These are phyloP conservation scores for Fistulina hepatica DNA, from an alignment of 1,284 basidiomycete genomes.

Conservation along the genomic window DNA sequence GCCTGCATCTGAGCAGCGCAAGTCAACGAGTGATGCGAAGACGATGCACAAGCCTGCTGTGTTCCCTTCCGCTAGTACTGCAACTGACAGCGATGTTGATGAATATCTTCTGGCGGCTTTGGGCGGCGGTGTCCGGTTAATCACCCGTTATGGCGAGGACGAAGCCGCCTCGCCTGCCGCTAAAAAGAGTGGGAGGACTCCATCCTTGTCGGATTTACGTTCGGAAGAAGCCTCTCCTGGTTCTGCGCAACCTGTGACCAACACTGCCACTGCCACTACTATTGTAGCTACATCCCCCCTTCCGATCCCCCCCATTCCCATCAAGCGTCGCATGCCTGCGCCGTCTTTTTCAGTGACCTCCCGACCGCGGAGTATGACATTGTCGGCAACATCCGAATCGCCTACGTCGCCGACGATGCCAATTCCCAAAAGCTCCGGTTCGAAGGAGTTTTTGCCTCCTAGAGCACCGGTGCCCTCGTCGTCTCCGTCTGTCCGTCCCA, in stretches of 20 bases:
- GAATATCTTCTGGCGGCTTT: slow-evolving; percentile 29
- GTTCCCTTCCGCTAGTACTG: not conserved
- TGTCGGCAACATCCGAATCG: slow-evolving; percentile 12
- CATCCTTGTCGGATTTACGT: not conserved
- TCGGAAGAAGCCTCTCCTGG: slow-evolving; percentile 11
- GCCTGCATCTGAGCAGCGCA: slow-evolving; percentile 10
- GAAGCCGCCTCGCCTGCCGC: not conserved
- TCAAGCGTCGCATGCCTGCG: slow-evolving; percentile 47
- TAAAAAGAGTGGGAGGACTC: too few species aligned
- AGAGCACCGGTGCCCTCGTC: not conserved
- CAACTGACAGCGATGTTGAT: slow-evolving; percentile 22
- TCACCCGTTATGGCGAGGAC: slow-evolving; percentile 25
- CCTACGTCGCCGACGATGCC: not conserved
- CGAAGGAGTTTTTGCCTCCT: too few species aligned
- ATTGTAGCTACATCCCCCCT: too few species aligned
- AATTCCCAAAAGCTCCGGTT: too few species aligned
- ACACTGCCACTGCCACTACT: slow-evolving; percentile 16
- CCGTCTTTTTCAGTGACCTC: slow-evolving; percentile 62
- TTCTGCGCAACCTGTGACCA: slow-evolving; percentile 16
- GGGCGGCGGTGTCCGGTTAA: slow-evolving; percentile 30
- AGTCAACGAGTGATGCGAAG: slow-evolving; percentile 15
- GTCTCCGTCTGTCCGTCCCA: not conserved
- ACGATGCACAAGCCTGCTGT: too few species aligned
- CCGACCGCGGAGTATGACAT: slow-evolving; percentile 31
- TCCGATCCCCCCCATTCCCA: slow-evolving; percentile 50